These are phyloP conservation scores for Cladorrhinum sp. DNA, from an alignment of 2,329 filamentous ascomycete species.

Conservation along the genomic window DNA sequence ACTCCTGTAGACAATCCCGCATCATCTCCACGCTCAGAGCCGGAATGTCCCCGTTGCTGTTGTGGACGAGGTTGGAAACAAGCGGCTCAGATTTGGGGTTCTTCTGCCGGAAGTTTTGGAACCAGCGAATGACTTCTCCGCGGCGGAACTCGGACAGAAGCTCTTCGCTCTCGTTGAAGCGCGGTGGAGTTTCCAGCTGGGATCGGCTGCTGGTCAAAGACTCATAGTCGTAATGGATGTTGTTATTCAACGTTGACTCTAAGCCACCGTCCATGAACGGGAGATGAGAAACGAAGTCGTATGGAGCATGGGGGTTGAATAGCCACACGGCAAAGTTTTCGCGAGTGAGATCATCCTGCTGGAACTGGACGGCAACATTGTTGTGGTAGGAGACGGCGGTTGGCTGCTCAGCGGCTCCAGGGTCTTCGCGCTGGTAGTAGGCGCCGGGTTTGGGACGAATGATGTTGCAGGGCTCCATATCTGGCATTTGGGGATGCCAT, in stretches of 20 bases:
- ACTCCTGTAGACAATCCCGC: conserved; percentile 79
- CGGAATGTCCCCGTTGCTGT: conserved; percentile 42
- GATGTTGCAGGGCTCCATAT: conserved; percentile 33
- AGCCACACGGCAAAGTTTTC: conserved; percentile 52
- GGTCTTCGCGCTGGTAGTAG: conserved; percentile 36
- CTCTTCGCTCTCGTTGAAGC: conserved; percentile 40
- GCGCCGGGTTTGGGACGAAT: conserved; percentile 37
- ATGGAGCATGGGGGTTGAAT: conserved; percentile 44
- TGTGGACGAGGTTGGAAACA: conserved; percentile 36
- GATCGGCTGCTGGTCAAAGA: conserved; percentile 45
- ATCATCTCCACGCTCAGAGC: conserved; percentile 73
- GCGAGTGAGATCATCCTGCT: conserved; percentile 37
- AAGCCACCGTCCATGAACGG: conserved; percentile 49
- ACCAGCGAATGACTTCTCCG: conserved; percentile 43
- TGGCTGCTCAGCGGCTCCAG: conserved; percentile 33
- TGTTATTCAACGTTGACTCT: conserved; percentile 51
- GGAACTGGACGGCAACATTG: conserved; percentile 30
- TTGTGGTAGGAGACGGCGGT: conserved; percentile 35
- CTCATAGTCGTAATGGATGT: conserved; percentile 50
- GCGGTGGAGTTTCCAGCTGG: conserved; percentile 44
- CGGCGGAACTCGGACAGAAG: conserved; percentile 44
- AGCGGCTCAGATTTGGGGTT: conserved; percentile 39
- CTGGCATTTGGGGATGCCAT: conserved; percentile 37
- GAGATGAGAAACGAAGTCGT: conserved; percentile 39
- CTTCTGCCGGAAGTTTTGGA: conserved; percentile 43